A percentile compares a stretch with the other conserved stretches of the same genome.
These are phyloP conservation scores for Candida glucosophila DNA, from an alignment of 1,139 yeast species.

Conservation along the genomic window DNA sequence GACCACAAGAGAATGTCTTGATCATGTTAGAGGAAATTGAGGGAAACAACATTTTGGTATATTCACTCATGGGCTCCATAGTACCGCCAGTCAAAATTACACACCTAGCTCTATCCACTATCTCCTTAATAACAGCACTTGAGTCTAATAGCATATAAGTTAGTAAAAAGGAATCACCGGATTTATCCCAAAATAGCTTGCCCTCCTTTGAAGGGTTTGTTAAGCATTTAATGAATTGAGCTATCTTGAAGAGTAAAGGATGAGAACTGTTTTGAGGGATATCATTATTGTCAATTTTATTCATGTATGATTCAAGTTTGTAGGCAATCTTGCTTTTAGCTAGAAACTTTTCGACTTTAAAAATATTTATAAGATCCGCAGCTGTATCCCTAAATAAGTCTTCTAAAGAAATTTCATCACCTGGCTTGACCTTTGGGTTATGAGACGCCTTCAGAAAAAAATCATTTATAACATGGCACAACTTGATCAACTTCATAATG, in stretches of 20 bases:
- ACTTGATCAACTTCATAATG: conserved; percentile 52
- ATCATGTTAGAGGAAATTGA: conserved; percentile 32
- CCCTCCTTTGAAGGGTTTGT: conserved; percentile 80
- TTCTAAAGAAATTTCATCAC: conserved; percentile 42
- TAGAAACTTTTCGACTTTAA: conserved; percentile 58
- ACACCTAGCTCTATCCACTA: conserved; percentile 60
- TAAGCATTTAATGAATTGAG: conserved; percentile 56
- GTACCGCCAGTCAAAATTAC: conserved; percentile 91
- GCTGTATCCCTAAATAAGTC: conserved; percentile 52
- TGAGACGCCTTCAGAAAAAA: conserved; percentile 27
- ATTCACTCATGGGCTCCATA: conserved; percentile 83
- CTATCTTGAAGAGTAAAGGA: conserved; percentile 61
- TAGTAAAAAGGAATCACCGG: conserved; percentile 22
- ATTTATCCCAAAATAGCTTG: conserved; percentile 57
- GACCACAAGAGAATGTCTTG: conserved; percentile 66
- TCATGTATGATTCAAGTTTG: conserved; percentile 71
- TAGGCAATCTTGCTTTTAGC: conserved; percentile 69
- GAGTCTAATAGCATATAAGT: conserved; percentile 80
- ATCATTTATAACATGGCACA: conserved; percentile 42
- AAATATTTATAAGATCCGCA: conserved; percentile 65
- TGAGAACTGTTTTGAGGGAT: conserved; percentile 15
- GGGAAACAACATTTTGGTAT: conserved; percentile 59
- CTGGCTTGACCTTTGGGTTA: conserved; percentile 33
- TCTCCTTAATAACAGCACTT: conserved; percentile 55
- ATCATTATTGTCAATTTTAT: conserved; percentile 14